These are phyloP conservation scores for Plasmodium knowlesi DNA, from an alignment of 169 alveolate species.

Conservation along the genomic window DNA sequence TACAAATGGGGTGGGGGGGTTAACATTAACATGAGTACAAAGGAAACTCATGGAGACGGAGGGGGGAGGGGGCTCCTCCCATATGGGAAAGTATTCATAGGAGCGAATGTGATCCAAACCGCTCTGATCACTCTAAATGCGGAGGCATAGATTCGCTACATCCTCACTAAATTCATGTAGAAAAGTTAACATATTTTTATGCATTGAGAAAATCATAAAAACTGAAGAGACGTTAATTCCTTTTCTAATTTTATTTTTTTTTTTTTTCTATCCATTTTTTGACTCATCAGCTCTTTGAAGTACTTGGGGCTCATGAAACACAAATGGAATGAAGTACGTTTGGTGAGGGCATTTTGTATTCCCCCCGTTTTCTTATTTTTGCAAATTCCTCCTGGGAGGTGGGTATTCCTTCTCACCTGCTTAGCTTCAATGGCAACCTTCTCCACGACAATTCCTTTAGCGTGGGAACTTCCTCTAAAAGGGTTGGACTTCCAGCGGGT, in stretches of 20 bases:
- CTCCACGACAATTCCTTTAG: constrained; percentile 99
- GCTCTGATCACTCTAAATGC: background rate
- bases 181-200: constrained; percentile 32
- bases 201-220: constrained; percentile 28
- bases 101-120: background rate
- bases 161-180: background rate
- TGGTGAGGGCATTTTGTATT: too few relatives aligned
- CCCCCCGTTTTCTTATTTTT: background rate
- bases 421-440: constrained; percentile 99
- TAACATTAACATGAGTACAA: background rate
- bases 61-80: background rate
- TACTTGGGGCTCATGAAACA: constrained; percentile 26
- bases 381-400: background rate
- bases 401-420: constrained; percentile 86
- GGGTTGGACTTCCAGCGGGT: constrained; percentile 98
- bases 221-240: background rate
- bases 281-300: constrained; percentile 46
- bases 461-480: constrained; percentile 98
- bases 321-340: constrained; percentile 46
- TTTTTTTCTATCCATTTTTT: constrained; percentile 65
- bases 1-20: background rate
- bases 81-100: background rate
- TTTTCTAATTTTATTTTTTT: background rate
- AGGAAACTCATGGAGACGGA: background rate
- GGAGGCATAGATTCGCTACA: background rate